Conservation (phyloP, 495 filamentous ascomycete species). For the Extremus antarcticus region DNA sequence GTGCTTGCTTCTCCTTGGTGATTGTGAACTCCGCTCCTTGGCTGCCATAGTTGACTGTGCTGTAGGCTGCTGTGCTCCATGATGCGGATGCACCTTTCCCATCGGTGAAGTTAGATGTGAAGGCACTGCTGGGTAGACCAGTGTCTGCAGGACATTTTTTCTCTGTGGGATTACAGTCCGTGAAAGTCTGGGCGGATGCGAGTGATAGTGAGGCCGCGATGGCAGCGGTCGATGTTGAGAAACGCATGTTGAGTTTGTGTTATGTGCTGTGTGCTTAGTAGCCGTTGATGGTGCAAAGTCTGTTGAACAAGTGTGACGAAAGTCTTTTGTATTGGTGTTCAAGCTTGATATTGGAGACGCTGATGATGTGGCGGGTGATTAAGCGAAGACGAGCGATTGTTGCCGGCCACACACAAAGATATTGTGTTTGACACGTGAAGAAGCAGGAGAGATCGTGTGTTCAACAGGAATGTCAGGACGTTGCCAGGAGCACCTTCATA, state of each 20-base stretch:
- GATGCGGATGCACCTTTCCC: slow-evolving; percentile 40
- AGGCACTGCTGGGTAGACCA: slow-evolving; percentile 46
- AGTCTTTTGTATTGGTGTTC: background rate
- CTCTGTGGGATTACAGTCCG: slow-evolving; percentile 57
- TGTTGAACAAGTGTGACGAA: background rate
- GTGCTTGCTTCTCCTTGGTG: slow-evolving; percentile 56
- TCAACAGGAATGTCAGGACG: background rate
- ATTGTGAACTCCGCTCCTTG: slow-evolving; percentile 63
- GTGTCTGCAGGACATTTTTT: slow-evolving; percentile 51
- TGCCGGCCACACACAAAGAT: background rate
- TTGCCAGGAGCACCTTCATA: background rate
- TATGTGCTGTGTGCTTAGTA: background rate
- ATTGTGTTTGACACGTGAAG: background rate
- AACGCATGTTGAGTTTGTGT: slow-evolving; percentile 12
- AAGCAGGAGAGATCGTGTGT: background rate
- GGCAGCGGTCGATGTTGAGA: slow-evolving; percentile 6
- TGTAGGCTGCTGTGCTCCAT: slow-evolving; percentile 53
- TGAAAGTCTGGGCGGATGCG: slow-evolving; percentile 49
- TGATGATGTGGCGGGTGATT: background rate
- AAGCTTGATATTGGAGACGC: background rate
- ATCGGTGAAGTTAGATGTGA: slow-evolving; percentile 55
- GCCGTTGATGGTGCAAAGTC: no score
- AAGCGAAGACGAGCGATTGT: no score
- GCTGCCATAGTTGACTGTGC: slow-evolving; percentile 39
- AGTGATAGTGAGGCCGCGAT: slow-evolving; percentile 18